A percentile compares a stretch with the other conserved stretches of the same genome.
Evolutionary conservation across 306 rosid species (phyloP).

Genomic region (Sicyos edulis): DNA sequence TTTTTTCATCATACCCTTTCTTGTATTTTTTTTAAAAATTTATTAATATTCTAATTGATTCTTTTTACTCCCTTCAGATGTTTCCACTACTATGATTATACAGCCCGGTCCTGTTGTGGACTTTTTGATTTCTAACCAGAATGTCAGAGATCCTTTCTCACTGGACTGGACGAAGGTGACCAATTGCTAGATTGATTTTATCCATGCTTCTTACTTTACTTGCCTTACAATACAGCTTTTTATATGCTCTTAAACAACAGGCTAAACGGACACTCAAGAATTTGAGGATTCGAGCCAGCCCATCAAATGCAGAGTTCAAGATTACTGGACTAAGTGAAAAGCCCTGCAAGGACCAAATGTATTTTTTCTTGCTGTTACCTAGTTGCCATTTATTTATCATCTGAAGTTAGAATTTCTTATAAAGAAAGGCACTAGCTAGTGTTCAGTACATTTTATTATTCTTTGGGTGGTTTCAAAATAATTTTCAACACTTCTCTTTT

Average conservation of each 20-base stretch:
- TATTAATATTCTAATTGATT: not conserved
- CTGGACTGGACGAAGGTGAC: slow-evolving; percentile 86
- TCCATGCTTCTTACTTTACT: not conserved
- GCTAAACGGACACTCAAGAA: slow-evolving; percentile 76
- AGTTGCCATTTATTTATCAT: not conserved
- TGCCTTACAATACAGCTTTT: not conserved
- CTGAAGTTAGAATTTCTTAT: not conserved
- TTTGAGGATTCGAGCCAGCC: slow-evolving; percentile 61
- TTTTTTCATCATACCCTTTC: not conserved
- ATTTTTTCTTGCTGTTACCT: slow-evolving; percentile 4
- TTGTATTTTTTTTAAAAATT: not conserved
- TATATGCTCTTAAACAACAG: slow-evolving; percentile 31
- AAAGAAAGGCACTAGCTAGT: not conserved
- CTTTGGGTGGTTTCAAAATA: not conserved
- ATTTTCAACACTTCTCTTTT: not conserved
- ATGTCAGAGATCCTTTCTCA: slow-evolving; percentile 54
- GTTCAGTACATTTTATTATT: not conserved
- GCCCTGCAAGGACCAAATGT: slow-evolving; percentile 71
- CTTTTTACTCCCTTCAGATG: slow-evolving; percentile 40
- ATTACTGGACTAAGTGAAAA: slow-evolving; percentile 80
- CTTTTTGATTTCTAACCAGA: slow-evolving; percentile 71
- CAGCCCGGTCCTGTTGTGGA: slow-evolving; percentile 92
- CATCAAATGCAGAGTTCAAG: slow-evolving; percentile 67
- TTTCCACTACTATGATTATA: slow-evolving; percentile 83
- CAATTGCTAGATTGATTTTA: not conserved